Evolutionary conservation across 768 basidiomycete species (phyloP).

Genomic region (Leucocoprinus leucothites): DNA sequence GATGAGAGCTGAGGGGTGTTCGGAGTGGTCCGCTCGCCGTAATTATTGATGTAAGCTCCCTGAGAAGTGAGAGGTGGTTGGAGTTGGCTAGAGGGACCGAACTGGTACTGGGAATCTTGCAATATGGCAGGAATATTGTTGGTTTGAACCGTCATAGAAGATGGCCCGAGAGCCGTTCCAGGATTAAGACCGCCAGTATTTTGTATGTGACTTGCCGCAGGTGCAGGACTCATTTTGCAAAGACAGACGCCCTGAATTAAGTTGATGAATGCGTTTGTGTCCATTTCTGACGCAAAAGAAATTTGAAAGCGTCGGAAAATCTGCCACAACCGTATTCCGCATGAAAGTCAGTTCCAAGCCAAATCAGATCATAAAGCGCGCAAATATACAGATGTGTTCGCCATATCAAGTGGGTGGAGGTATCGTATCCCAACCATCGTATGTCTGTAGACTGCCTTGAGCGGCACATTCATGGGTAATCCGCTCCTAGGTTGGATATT

Average conservation of each 20-base stretch:
- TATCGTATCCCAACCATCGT: slow-evolving; percentile 74
- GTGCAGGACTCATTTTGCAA: slow-evolving; percentile 56
- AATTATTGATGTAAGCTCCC: not conserved
- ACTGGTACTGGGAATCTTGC: not conserved
- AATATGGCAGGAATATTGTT: not conserved
- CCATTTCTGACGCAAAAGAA: slow-evolving; percentile 49
- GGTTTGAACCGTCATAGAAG: not conserved
- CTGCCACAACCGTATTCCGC: no score
- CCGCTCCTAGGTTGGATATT: slow-evolving; percentile 29
- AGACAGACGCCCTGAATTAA: slow-evolving; percentile 68
- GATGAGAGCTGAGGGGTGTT: not conserved
- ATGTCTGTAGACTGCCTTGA: slow-evolving; percentile 80
- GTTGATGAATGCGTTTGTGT: slow-evolving; percentile 57
- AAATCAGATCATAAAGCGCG: not conserved
- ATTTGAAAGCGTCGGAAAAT: slow-evolving; percentile 75
- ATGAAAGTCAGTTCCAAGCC: no score
- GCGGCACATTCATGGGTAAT: slow-evolving; percentile 44
- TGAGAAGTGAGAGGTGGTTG: not conserved
- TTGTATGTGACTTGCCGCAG: not conserved
- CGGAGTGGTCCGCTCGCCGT: not conserved
- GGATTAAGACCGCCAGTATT: not conserved
- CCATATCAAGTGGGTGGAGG: slow-evolving; percentile 43
- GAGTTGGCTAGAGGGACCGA: not conserved
- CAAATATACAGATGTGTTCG: slow-evolving; percentile 8
- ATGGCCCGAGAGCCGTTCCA: not conserved